These are phyloP conservation scores for Aureobasidium sp. DNA, from an alignment of 2,329 filamentous ascomycete genomes.

Conservation along the genomic window DNA sequence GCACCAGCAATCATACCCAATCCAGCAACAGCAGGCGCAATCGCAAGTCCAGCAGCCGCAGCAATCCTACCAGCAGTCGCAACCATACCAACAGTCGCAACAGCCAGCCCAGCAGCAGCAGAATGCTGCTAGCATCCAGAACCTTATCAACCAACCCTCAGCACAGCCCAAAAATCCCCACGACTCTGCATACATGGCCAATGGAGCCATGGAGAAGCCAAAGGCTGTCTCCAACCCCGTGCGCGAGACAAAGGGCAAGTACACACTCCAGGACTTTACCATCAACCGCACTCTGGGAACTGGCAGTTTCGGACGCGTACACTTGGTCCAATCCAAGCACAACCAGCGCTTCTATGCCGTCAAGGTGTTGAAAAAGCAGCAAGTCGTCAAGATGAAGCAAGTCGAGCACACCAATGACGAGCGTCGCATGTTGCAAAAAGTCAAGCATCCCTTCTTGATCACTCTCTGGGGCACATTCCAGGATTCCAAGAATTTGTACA, in stretches of 20 bases:
- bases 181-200: constrained; percentile 26
- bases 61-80: constrained; percentile 12
- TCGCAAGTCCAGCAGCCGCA: constrained; percentile 13
- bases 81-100: constrained; percentile 15
- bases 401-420: constrained; percentile 99
- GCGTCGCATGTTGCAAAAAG: constrained; percentile 86
- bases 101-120: constrained; percentile 40
- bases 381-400: constrained; percentile 99
- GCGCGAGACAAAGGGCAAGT: constrained; percentile 90
- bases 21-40: constrained; percentile 14
- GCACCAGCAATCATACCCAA: constrained; percentile 17
- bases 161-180: constrained; percentile 32
- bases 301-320: constrained; percentile 92
- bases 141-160: constrained; percentile 64
- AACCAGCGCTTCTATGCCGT: constrained; percentile 97
- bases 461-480: constrained; percentile 99
- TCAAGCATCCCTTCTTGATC: constrained; percentile 96
- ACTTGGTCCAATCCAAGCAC: constrained; percentile 94
- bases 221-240: constrained; percentile 26
- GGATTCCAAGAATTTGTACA: constrained; percentile 90
- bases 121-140: constrained; percentile 72
- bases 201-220: constrained; percentile 30
- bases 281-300: constrained; percentile 89
- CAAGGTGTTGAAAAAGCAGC: constrained; percentile 96
- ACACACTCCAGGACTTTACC: constrained; percentile 82